Base-by-base conservation (phyloP, 805 yeast genomes). In the Torulaspora quercuum region DNA sequence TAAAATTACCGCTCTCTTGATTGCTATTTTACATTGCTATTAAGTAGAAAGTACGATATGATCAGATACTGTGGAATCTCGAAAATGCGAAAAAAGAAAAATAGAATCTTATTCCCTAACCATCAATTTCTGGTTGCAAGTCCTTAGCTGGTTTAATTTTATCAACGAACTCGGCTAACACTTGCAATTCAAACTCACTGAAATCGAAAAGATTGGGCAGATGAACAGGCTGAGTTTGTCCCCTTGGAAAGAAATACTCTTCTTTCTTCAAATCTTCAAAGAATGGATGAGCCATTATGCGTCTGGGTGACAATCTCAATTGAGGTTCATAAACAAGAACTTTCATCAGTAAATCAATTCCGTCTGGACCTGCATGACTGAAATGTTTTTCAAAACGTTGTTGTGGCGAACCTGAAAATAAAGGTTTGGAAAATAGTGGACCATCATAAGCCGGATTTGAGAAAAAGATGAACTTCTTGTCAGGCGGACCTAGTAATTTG, bases 301-400 rank as follows among this genome's bases (percentile, higher is more conserved):
- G 74, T 55, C 81, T 75, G 33, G 97, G 90, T 29, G 82, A 72
- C 42, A 86, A 73, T 60, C 99, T 78, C 39, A 69, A 65, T 35
- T 80, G 83, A 10, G 99, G 99, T 46, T 88, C 92, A 64, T 92
- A 92, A 32, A 87, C 95, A 45, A 92, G 73, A 29, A 92, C 78
- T 41, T 75, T 74, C 70, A 82, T 73, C 52, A 92, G 69, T 48
- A 92, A 71, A 60, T 90, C 96, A 42, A 92, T 73, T 16, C 95
- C 97, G 42, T 80, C 85, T 1, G 82, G 78, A 11, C 95, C 82
- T 12, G 95, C 89, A 48, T 82, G 74, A 39, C 85, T 73, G 54
- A 83, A 78, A 31, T 80, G 79, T 51, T 78, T 78, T 45, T 74
- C 70, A 52, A 82, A 79, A 35, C 80, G 64, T 39, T 75, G 73